These are phyloP conservation scores for Mycosphaerella sp. DNA, from an alignment of 2,329 filamentous ascomycete species.

Conservation along the genomic window DNA sequence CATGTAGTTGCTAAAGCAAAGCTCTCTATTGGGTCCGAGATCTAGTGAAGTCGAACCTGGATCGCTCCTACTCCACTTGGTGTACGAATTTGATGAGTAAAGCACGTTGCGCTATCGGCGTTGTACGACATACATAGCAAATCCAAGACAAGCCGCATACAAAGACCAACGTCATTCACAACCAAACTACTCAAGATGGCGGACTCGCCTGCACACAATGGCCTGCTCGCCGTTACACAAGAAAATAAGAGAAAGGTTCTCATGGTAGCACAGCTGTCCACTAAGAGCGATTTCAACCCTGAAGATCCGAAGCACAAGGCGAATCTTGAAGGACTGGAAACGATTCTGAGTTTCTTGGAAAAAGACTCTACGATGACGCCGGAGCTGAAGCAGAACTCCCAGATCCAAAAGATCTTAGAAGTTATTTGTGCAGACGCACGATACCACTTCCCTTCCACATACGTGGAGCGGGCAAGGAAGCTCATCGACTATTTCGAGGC, in stretches of 20 bases:
- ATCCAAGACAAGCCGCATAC: too few species aligned
- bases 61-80: too few species aligned
- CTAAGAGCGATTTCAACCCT: not conserved
- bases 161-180: too few species aligned
- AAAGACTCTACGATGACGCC: conserved; percentile 18
- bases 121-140: too few species aligned
- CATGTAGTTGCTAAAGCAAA: too few species aligned
- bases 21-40: too few species aligned
- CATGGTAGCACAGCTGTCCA: conserved; percentile 8
- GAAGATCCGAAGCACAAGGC: not conserved
- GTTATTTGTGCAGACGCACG: conserved; percentile 13
- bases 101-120: too few species aligned
- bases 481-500: conserved; percentile 20
- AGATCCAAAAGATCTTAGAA: conserved; percentile 15
- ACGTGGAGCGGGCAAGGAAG: conserved; percentile 13
- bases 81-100: too few species aligned
- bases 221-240: not conserved
- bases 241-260: conserved; percentile 1
- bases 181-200: not conserved
- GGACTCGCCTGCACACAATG: not conserved
- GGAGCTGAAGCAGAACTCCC: conserved; percentile 12
- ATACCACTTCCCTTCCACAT: conserved; percentile 16
- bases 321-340: conserved; percentile 16
- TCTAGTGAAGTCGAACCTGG: too few species aligned
- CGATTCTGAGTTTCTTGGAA: conserved; percentile 20